Percentiles rank a stretch among this genome's conserved stretches.
Evolutionary conservation across 78 protist genomes (phyloP).

Genomic region (Dictyostelium firmibasis): DNA sequence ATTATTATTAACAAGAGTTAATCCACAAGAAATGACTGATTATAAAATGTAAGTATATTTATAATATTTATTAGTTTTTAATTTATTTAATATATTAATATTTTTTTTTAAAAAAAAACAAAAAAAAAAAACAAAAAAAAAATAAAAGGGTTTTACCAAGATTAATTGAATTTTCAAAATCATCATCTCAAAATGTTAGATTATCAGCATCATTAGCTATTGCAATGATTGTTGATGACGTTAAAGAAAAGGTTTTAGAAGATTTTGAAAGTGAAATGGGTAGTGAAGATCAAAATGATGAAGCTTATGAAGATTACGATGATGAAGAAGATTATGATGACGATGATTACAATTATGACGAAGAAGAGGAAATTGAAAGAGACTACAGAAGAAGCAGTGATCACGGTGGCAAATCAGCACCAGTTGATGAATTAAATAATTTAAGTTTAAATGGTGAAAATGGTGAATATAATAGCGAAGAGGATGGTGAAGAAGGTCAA

Average conservation of each 20-base stretch:
- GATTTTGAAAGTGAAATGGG: slow-evolving; percentile 19
- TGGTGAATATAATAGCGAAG: slow-evolving; percentile 1
- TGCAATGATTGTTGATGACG: slow-evolving; percentile 62
- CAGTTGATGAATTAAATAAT: neutral
- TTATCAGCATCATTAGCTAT: slow-evolving; percentile 15
- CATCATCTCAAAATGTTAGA: slow-evolving; percentile 22
- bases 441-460: neutral
- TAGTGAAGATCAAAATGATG: slow-evolving; percentile 12
- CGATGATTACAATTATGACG: neutral
- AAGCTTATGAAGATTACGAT: slow-evolving; percentile 21
- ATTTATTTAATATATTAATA: neutral
- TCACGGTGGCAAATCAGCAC: neutral
- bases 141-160: slow-evolving; percentile 18
- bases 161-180: slow-evolving; percentile 33
- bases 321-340: neutral
- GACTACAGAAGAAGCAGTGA: neutral
- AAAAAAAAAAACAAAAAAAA: too few species aligned
- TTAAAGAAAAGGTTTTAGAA: slow-evolving; percentile 1
- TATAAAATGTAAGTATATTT: slow-evolving; percentile 23
- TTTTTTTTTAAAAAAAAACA: too few species aligned
- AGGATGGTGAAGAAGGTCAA: neutral
- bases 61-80: neutral
- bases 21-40: slow-evolving; percentile 15
- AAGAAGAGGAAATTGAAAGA: neutral
- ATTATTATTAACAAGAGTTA: slow-evolving; percentile 24